Conservation (phyloP, 2,329 filamentous ascomycete genomes). For the Cercospora janseana region DNA sequence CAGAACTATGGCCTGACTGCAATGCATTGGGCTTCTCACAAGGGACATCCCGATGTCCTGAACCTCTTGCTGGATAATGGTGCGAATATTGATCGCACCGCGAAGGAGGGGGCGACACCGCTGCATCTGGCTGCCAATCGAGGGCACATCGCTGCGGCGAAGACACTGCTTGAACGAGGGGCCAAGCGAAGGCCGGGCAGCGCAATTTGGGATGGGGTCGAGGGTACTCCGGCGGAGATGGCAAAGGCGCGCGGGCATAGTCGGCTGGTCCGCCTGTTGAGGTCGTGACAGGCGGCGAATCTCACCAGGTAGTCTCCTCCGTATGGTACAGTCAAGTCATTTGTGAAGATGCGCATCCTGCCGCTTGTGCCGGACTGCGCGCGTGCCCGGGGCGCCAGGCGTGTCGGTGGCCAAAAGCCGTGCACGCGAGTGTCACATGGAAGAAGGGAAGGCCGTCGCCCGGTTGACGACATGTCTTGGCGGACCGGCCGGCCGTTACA, state of each 20-base stretch:
- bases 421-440: not conserved
- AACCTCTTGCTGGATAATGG: constrained; percentile 25
- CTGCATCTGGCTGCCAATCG: constrained; percentile 33
- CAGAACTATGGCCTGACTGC: constrained; percentile 31
- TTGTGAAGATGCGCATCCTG: not conserved
- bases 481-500: not conserved
- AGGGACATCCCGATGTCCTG: constrained; percentile 32
- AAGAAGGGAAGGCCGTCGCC: not conserved
- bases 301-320: not conserved
- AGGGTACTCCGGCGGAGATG: constrained; percentile 32
- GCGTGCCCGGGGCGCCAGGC: too few species aligned
- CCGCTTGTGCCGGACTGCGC: too few species aligned
- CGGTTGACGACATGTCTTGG: constrained; percentile 1
- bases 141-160: constrained; percentile 27
- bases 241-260: constrained; percentile 30
- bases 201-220: constrained; percentile 30
- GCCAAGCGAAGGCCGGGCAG: constrained; percentile 14
- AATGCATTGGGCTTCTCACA: constrained; percentile 34
- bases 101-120: constrained; percentile 27
- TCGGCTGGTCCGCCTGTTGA: constrained; percentile 12
- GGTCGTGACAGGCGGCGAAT: constrained; percentile 5
- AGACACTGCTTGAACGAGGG: constrained; percentile 28
- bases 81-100: constrained; percentile 25
- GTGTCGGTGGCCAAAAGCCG: constrained; percentile 5
- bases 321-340: not conserved